A percentile compares a stretch with the other conserved stretches of the same genome.
Conservation (phyloP, 202 grass and related monocot genomes). For the Digitaria exilis region DNA sequence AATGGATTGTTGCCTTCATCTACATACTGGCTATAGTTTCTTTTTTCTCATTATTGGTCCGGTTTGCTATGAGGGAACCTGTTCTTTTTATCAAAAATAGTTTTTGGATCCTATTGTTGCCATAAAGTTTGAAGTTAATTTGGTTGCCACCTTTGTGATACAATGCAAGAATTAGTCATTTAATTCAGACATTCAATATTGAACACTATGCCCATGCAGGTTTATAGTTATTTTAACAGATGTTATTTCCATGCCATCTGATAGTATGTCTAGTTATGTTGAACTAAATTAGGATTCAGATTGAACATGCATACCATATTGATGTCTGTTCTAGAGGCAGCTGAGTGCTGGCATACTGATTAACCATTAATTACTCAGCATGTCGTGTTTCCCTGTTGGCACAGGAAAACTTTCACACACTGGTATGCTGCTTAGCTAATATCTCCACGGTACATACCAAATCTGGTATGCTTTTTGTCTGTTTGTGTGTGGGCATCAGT, state of each 20-base stretch:
- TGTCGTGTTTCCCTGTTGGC: background rate
- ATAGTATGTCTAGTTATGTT: conserved; percentile 3
- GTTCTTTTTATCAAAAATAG: background rate
- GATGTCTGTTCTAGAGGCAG: conserved; percentile 16
- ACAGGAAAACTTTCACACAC: background rate
- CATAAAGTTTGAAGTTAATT: background rate
- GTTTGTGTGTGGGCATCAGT: conserved; percentile 1
- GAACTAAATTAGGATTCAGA: conserved; percentile 24
- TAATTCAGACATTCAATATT: background rate
- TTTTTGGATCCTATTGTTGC: background rate
- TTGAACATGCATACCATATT: conserved; percentile 10
- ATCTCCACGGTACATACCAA: background rate
- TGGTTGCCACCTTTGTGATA: conserved; percentile 24
- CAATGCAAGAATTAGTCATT: background rate
- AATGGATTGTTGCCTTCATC: background rate
- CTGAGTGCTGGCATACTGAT: conserved; percentile 11
- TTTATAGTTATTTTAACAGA: conserved; percentile 5
- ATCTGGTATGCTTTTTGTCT: background rate
- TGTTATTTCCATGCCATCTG: conserved; percentile 15
- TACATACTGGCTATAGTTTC: background rate
- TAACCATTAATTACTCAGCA: conserved; percentile 8
- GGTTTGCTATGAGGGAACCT: background rate
- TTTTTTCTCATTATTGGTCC: conserved; percentile 21
- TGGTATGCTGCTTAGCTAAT: conserved; percentile 2
- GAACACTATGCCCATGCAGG: conserved; percentile 1